Base-by-base conservation (phyloP, 2,329 filamentous ascomycete genomes). In the Didymella keratinophila region DNA sequence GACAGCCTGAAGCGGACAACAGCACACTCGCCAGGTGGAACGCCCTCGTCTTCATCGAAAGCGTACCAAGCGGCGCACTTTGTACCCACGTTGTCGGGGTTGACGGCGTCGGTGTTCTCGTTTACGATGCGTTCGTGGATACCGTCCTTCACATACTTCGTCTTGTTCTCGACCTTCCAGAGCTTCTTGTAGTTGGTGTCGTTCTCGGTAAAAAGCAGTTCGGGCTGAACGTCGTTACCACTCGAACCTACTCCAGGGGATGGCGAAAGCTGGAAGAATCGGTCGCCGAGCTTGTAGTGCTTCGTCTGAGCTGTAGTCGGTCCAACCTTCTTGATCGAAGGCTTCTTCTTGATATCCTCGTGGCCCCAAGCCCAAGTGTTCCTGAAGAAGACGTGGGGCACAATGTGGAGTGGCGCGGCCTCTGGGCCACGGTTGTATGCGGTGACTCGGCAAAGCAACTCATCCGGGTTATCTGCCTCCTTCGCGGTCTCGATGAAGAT, bases 291-390 rank as follows among this genome's bases (percentile, higher is more conserved):
- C 55, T 87, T 89, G 74, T 87, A 83, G 73, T 98, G 94, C 30
- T 86, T 87, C n/a, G 92, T 90, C 71, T 91, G 88, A 54, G 87
- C 89, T 53, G 89, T 84, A 46, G 89, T 87, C 27, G 90, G 86
- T 23, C 83, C 85, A 25, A 87, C 79, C 63, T 87, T 83, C 50
- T 83, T 81, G 61, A 97, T 90, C n/a, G 83, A 87, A 0, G 94
- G 95, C 79, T 96, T 97, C 75, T 89, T 88, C 49, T 90, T 86
- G 28, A 83, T 81, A 11, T 87, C 76, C 71, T 97, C 91, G 63
- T 90, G 86, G 21, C 93, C 94, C 94, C 94, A 98, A 37, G 90
- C 87, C 95, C 95, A 98, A 3, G 93, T 97, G 77, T 98, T 98
- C 64, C 94, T 88, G 82, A 97, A 98, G 92, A 93, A 97, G 51